These are phyloP conservation scores for Russula griseocarnosa DNA, from an alignment of 768 basidiomycete species.

Conservation along the genomic window DNA sequence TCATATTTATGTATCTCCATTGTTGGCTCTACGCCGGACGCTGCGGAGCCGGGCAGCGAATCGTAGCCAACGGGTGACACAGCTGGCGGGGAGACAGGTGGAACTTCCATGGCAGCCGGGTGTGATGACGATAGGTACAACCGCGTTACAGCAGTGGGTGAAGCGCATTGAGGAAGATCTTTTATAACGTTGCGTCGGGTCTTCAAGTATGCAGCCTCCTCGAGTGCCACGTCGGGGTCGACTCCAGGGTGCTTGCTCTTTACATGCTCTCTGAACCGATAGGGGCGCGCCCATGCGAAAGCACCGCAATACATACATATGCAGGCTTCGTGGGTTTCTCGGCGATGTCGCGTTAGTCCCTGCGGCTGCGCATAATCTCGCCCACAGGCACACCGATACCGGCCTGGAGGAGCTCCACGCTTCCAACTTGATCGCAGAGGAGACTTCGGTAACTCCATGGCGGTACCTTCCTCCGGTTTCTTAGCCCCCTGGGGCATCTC, in stretches of 20 bases:
- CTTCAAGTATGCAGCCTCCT: background rate
- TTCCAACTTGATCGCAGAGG: background rate
- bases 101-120: background rate
- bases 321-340: background rate
- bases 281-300: background rate
- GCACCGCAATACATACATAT: background rate
- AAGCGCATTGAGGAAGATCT: background rate
- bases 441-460: background rate
- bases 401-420: background rate
- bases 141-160: background rate
- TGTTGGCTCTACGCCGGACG: background rate
- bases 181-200: background rate
- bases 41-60: background rate
- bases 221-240: background rate
- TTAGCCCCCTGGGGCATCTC: background rate
- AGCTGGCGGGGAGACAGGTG: background rate
- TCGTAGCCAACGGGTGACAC: background rate
- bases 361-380: background rate
- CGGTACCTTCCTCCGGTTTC: no score
- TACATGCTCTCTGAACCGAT: background rate
- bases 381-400: background rate
- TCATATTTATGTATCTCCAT: background rate
- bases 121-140: background rate
- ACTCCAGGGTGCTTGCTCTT: background rate
- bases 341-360: background rate